These are phyloP conservation scores for Cutaneotrichosporon spelunceum DNA, from an alignment of 1,284 basidiomycete species.

Conservation along the genomic window DNA sequence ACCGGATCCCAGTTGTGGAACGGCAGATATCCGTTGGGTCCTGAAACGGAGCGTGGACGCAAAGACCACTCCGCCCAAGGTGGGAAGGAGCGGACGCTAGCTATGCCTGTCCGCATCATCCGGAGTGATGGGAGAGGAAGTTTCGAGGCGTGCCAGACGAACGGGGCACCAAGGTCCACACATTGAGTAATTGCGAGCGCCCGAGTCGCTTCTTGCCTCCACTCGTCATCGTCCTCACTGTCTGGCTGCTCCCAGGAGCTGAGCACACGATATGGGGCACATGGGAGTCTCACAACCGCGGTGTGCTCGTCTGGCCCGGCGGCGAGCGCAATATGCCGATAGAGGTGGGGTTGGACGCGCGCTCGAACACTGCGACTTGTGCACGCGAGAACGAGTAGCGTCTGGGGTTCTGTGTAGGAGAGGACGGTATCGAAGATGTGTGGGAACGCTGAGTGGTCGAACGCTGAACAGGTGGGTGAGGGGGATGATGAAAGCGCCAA, in stretches of 20 bases:
- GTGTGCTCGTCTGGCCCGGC: background rate
- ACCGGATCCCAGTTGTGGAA: background rate
- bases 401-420: background rate
- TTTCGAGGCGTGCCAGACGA: background rate
- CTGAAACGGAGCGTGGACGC: background rate
- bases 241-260: background rate
- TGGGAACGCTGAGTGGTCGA: background rate
- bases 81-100: background rate
- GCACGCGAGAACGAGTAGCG: background rate
- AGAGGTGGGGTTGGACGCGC: conserved; percentile 2
- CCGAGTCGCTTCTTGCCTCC: background rate
- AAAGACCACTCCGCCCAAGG: background rate
- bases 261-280: background rate
- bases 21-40: background rate
- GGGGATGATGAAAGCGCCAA: background rate
- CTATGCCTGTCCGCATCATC: background rate
- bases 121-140: background rate
- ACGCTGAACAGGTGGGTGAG: background rate
- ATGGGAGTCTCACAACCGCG: background rate
- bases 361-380: background rate
- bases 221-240: background rate
- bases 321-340: background rate
- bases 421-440: background rate
- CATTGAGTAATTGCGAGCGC: background rate
- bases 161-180: background rate